These are phyloP conservation scores for Chaetomidium leptoderma DNA, from an alignment of 495 filamentous ascomycete genomes.

Conservation along the genomic window DNA sequence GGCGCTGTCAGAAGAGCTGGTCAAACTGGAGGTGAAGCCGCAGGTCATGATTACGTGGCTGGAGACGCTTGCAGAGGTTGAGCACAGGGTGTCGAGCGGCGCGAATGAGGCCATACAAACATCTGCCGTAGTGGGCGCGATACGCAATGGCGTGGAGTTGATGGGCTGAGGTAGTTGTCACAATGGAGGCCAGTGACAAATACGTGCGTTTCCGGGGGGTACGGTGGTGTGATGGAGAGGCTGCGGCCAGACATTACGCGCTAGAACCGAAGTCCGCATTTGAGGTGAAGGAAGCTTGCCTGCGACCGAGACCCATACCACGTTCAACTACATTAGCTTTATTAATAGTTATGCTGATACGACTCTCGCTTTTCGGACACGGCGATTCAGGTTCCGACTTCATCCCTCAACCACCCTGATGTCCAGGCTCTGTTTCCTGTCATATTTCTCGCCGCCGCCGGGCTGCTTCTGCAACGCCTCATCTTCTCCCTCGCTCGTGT, in stretches of 20 bases:
- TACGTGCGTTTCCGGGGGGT: too few species aligned
- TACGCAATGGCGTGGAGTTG: constrained; percentile 81
- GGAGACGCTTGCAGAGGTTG: constrained; percentile 85
- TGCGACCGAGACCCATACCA: too few species aligned
- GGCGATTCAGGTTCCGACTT: too few species aligned
- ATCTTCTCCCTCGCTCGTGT: not conserved
- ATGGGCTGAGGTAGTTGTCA: constrained; percentile 39
- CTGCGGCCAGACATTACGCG: too few species aligned
- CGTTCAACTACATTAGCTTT: too few species aligned
- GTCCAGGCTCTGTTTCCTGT: not conserved
- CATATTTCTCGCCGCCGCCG: not conserved
- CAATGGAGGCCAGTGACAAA: too few species aligned
- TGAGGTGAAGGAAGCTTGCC: too few species aligned
- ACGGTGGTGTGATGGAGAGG: too few species aligned
- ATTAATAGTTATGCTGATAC: too few species aligned
- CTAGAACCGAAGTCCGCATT: too few species aligned
- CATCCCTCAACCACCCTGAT: not conserved
- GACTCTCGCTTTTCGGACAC: too few species aligned
- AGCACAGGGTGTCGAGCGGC: constrained; percentile 84
- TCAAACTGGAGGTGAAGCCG: constrained; percentile 75
- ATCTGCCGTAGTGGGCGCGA: constrained; percentile 82
- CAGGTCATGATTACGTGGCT: constrained; percentile 89
- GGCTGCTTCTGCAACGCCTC: too few species aligned
- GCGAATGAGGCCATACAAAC: constrained; percentile 89
- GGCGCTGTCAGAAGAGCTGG: constrained; percentile 73